Evolutionary conservation across 306 rosid genomes (phyloP).

Genomic region (Cucumis cinereus): DNA sequence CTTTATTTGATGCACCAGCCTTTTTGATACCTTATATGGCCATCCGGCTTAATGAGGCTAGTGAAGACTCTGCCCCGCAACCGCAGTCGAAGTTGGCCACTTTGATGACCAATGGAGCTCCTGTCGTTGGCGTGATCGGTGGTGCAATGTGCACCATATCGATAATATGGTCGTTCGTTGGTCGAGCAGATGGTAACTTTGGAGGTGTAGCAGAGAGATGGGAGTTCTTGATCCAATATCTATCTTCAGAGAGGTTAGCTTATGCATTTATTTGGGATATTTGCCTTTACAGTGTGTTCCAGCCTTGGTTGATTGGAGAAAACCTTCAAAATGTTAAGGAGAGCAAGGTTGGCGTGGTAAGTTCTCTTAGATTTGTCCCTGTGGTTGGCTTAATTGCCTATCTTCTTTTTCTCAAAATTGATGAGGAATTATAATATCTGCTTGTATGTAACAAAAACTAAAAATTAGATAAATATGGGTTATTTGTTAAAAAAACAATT

Average conservation of each 20-base stretch:
- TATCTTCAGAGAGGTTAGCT: conserved; percentile 81
- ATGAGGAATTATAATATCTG: conserved; percentile 18
- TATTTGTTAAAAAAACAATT: neutral
- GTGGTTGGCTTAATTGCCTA: conserved; percentile 63
- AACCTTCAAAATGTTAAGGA: conserved; percentile 61
- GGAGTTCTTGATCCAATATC: conserved; percentile 56
- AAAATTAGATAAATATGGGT: neutral
- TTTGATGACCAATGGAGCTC: conserved; percentile 52
- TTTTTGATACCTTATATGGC: conserved; percentile 96
- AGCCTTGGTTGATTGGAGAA: conserved; percentile 83
- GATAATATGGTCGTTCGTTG: conserved; percentile 52
- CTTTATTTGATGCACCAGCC: conserved; percentile 33
- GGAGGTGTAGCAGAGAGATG: conserved; percentile 60
- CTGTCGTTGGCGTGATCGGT: conserved; percentile 56
- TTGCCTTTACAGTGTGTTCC: conserved; percentile 59
- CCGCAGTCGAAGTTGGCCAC: conserved; percentile 46
- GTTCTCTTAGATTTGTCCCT: conserved; percentile 61
- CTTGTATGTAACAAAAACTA: neutral
- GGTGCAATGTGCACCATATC: conserved; percentile 52
- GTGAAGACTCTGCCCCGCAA: conserved; percentile 19
- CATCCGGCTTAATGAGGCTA: conserved; percentile 58
- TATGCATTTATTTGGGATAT: conserved; percentile 97
- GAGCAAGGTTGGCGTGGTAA: conserved; percentile 35
- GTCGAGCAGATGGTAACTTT: conserved; percentile 50
- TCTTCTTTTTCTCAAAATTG: conserved; percentile 55